Percentiles rank a stretch among this genome's conserved stretches.
Conservation (phyloP, 106 monocot genomes). For the Vanilla planifolia region DNA sequence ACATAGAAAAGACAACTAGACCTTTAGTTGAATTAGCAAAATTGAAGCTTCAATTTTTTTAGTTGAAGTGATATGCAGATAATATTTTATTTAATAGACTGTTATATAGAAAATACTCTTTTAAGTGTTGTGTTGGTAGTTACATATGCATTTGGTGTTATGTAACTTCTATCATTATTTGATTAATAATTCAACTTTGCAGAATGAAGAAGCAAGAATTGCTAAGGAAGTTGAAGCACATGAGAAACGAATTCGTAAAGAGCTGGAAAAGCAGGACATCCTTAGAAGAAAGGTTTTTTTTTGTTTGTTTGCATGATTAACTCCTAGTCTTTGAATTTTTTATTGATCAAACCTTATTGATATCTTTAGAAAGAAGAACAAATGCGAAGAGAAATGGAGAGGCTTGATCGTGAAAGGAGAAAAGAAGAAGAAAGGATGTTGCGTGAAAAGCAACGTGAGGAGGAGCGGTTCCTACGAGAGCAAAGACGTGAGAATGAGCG, state of each 20-base stretch:
- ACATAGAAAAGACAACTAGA: too few species aligned
- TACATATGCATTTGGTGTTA: too few species aligned
- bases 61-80: too few species aligned
- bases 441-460: slow-evolving; percentile 89
- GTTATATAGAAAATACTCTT: not conserved
- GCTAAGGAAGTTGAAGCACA: slow-evolving; percentile 98
- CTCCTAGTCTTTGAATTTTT: not conserved
- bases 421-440: slow-evolving; percentile 93
- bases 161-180: too few species aligned
- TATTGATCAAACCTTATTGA: not conserved
- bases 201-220: slow-evolving; percentile 88
- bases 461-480: slow-evolving; percentile 76
- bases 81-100: not conserved
- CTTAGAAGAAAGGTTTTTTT: slow-evolving; percentile 76
- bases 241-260: slow-evolving; percentile 80
- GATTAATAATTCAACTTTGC: slow-evolving; percentile 5
- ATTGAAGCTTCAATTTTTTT: too few species aligned
- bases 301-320: slow-evolving; percentile 7
- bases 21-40: too few species aligned
- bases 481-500: slow-evolving; percentile 77
- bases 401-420: slow-evolving; percentile 76
- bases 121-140: not conserved
- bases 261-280: slow-evolving; percentile 95
- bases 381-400: slow-evolving; percentile 91
- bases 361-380: slow-evolving; percentile 76